Evolutionary conservation across 345 rosid species (phyloP), one percentile per base, ranked within the genome.

Genomic region (Dipteronia sinensis): DNA sequence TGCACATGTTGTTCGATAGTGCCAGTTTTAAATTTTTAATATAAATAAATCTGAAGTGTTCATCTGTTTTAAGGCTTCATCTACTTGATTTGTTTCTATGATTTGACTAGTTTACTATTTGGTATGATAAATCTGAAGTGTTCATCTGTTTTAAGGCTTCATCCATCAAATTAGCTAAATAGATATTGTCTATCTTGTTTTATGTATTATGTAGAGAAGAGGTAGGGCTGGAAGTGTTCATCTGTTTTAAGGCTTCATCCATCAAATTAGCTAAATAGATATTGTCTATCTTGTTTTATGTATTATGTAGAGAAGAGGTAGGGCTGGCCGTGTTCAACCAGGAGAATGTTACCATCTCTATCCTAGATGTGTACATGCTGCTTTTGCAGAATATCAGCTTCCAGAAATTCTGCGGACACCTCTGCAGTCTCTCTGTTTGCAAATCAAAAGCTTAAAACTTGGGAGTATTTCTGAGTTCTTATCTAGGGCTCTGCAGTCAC

Each of bases 321-420:
- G 98, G 84, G 97, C 98, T 46, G 98, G 98, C 44, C 94, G 98
- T 76, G 95, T 95, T 76, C 97, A 83, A 83, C 94, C 95, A 19
- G 98, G 98, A 76, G 95, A 90, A 83, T 92, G 98, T 75, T 93
- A 89, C 84, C 92, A 86, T 88, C 94, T 95, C 55, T 95, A 90
- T 87, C 98, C 98, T 67, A 89, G 88, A 87, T 93, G 90, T 64
- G 90, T 93, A 34, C 89, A 93, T 85, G 91, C 90, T 76, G 87
- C 98, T 82, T 93, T 95, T 86, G 71, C 90, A 47, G 98, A 93
- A 77, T 93, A 90, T 87, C 98, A 95, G 79, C 86, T 95, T 79
- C 98, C 98, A 67, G 98, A 95, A 88, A 93, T 95, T 77, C 87
- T 95, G 83, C 87, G 98, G 83, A 93, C 98, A 17, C 98, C 98